Evolutionary conservation across 805 yeast species (phyloP).

Genomic region (Tetrapisispora namnaoensis): DNA sequence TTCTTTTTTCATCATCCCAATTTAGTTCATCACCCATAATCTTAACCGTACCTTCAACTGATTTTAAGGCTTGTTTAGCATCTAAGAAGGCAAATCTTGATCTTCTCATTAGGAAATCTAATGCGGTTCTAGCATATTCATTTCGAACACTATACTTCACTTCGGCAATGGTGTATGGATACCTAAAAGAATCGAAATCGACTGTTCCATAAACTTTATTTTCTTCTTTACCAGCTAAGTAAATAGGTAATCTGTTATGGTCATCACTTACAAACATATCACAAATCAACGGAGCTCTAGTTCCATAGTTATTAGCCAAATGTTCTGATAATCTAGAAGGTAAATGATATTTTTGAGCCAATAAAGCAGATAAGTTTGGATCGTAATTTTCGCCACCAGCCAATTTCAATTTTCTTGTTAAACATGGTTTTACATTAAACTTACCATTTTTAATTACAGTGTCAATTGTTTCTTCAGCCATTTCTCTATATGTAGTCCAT

Average conservation of each 20-base stretch:
- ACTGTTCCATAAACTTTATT: constrained; percentile 12
- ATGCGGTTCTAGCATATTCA: constrained; percentile 81
- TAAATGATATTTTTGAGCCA: constrained; percentile 67
- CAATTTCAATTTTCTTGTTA: constrained; percentile 40
- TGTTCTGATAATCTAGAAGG: constrained; percentile 71
- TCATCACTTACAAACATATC: constrained; percentile 43
- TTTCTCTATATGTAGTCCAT: constrained; percentile 97
- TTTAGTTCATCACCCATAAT: constrained; percentile 70
- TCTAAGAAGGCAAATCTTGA: constrained; percentile 87
- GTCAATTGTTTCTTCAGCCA: constrained; percentile 91
- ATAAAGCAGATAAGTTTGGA: constrained; percentile 60
- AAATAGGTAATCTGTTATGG: constrained; percentile 52
- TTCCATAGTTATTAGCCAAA: constrained; percentile 80
- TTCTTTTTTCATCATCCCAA: constrained; percentile 57
- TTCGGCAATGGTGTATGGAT: constrained; percentile 89
- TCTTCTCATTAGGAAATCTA: constrained; percentile 88
- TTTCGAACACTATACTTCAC: constrained; percentile 67
- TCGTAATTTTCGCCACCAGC: constrained; percentile 80
- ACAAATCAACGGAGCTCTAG: constrained; percentile 72
- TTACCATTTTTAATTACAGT: constrained; percentile 46
- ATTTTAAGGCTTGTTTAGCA: constrained; percentile 68
- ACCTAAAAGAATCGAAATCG: constrained; percentile 40
- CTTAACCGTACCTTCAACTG: constrained; percentile 78
- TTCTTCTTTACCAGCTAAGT: constrained; percentile 39
- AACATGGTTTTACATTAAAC: constrained; percentile 34